These are phyloP conservation scores for Tricholoma bakamatsutake DNA, from an alignment of 768 basidiomycete species.

Conservation along the genomic window DNA sequence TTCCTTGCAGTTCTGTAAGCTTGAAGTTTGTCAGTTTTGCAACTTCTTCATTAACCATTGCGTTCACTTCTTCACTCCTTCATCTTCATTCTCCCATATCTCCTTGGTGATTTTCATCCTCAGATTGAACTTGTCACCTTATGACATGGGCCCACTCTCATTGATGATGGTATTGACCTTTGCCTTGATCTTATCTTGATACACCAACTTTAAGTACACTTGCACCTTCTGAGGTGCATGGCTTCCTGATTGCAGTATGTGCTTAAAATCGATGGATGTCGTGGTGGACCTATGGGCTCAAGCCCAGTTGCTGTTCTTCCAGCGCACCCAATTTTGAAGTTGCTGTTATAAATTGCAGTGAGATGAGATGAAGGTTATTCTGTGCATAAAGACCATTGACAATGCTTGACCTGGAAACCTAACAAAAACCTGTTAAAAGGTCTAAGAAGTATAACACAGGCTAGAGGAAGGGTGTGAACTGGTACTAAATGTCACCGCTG, in stretches of 20 bases:
- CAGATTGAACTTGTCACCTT: background rate
- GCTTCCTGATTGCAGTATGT: background rate
- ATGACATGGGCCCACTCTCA: background rate
- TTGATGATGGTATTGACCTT: background rate
- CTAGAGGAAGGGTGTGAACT: no score
- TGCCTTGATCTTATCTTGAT: background rate
- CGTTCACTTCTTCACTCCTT: background rate
- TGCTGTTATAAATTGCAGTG: background rate
- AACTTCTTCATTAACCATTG: slow-evolving; percentile 1
- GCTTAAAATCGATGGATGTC: background rate
- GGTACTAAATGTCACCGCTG: no score
- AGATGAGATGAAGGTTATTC: background rate
- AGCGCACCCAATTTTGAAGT: background rate
- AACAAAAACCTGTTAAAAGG: no score
- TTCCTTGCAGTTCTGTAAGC: no score
- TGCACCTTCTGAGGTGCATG: background rate
- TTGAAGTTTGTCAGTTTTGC: background rate
- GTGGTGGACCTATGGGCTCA: background rate
- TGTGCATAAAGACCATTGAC: background rate
- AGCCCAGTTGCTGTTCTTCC: background rate
- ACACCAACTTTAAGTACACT: background rate
- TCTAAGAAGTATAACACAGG: no score
- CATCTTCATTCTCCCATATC: no score
- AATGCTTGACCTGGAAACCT: no score
- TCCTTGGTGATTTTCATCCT: no score